These are phyloP conservation scores for Stagonosporopsis tanaceti DNA, from an alignment of 2,329 filamentous ascomycete species.

Conservation along the genomic window DNA sequence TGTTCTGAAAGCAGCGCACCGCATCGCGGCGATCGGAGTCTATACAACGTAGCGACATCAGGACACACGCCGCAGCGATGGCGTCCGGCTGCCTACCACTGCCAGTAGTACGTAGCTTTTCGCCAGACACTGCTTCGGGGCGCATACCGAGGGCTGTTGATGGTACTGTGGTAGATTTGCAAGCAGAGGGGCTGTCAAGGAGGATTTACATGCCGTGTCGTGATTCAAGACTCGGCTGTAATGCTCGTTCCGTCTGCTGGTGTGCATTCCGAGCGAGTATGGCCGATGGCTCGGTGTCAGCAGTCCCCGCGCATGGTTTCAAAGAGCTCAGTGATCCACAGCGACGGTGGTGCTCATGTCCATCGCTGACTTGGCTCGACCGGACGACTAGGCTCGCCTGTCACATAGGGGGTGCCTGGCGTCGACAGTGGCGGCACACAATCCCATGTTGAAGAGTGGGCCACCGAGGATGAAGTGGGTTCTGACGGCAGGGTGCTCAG, in stretches of 20 bases:
- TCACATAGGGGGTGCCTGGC: constrained; percentile 26
- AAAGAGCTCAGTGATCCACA: constrained; percentile 35
- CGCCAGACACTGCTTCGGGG: not conserved
- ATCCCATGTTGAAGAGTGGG: constrained; percentile 34
- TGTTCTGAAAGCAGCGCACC: constrained; percentile 21
- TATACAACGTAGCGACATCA: not conserved
- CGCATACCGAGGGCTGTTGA: not conserved
- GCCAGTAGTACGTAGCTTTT: not conserved
- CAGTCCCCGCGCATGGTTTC: constrained; percentile 41
- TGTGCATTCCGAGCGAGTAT: constrained; percentile 24
- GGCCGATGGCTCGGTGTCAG: constrained; percentile 33
- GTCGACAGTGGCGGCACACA: constrained; percentile 36
- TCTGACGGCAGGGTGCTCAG: constrained; percentile 30
- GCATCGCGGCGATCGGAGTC: constrained; percentile 21
- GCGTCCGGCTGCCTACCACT: not conserved
- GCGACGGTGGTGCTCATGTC: constrained; percentile 33
- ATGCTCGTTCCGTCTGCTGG: constrained; percentile 24
- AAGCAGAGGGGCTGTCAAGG: not conserved
- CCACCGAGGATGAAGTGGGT: constrained; percentile 20
- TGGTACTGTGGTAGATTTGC: not conserved
- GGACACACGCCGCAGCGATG: constrained; percentile 9
- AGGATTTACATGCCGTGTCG: constrained; percentile 16
- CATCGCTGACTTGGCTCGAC: constrained; percentile 34
- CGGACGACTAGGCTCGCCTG: constrained; percentile 23
- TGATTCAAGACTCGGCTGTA: constrained; percentile 25